Conservation (phyloP, 345 rosid species). For the Nasturtium officinale region DNA sequence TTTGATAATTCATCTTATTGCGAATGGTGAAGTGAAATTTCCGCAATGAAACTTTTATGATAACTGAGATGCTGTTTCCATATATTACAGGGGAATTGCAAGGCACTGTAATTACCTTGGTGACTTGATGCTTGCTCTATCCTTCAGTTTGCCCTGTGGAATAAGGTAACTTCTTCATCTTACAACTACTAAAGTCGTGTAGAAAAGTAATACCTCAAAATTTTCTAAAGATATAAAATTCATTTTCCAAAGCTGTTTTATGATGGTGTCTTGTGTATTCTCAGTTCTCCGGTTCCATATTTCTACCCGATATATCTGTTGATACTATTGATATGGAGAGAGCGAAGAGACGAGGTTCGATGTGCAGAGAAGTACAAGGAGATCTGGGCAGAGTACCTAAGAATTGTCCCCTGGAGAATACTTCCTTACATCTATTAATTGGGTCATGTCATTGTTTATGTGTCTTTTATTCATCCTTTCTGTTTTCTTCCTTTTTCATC, state of each 20-base stretch:
- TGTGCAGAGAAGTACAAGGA: conserved; percentile 91
- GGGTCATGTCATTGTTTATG: conserved; percentile 6
- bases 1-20: conserved; percentile 7
- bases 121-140: conserved; percentile 83
- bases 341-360: conserved; percentile 79
- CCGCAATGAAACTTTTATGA: not conserved
- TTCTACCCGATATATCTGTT: conserved; percentile 86
- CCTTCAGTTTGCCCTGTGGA: conserved; percentile 94
- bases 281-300: conserved; percentile 81
- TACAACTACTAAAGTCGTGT: not conserved
- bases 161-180: conserved; percentile 55
- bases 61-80: conserved; percentile 1
- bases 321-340: conserved; percentile 88
- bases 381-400: conserved; percentile 76
- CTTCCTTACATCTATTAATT: conserved; percentile 71
- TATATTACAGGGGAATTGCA: conserved; percentile 77
- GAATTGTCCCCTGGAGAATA: conserved; percentile 89
- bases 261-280: conserved; percentile 19
- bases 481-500: not conserved
- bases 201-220: not conserved
- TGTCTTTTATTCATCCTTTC: conserved; percentile 15
- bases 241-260: not conserved
- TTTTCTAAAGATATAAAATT: not conserved
- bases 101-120: conserved; percentile 98
- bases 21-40: not conserved